Evolutionary conservation across 768 basidiomycete species (phyloP).

Genomic region (Epithele typhae): DNA sequence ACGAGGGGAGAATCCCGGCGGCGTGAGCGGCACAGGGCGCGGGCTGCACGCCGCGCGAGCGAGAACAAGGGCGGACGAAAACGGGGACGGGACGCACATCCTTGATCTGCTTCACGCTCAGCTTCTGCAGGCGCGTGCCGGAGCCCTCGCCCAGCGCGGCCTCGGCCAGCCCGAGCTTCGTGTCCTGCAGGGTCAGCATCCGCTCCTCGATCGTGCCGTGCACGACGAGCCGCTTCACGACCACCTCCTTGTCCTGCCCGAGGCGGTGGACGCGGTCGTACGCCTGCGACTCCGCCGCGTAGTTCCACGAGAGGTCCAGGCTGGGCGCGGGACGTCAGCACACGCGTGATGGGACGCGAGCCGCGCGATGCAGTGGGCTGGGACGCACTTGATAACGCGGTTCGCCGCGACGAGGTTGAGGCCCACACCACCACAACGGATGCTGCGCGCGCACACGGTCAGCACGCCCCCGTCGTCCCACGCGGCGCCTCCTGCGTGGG

Average conservation of each 20-base stretch:
- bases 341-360: neutral
- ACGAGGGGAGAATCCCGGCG: too few relatives aligned
- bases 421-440: constrained; percentile 69
- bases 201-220: constrained; percentile 73
- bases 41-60: too few relatives aligned
- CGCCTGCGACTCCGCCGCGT: constrained; percentile 67
- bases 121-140: constrained; percentile 55
- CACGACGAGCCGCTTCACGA: constrained; percentile 63
- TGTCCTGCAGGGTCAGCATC: constrained; percentile 69
- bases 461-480: too few relatives aligned
- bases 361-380: too few relatives aligned
- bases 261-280: constrained; percentile 59
- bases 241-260: constrained; percentile 66
- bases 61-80: neutral
- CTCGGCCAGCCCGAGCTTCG: constrained; percentile 62
- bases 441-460: constrained; percentile 40
- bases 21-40: too few relatives aligned
- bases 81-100: constrained; percentile 38
- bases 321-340: constrained; percentile 26
- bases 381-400: constrained; percentile 59
- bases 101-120: constrained; percentile 68
- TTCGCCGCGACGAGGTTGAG: constrained; percentile 63
- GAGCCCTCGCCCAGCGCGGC: constrained; percentile 68
- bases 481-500: too few relatives aligned
- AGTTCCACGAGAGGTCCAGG: constrained; percentile 74